Evolutionary conservation across 1,139 yeast genomes (phyloP).

Genomic region (Zhuliangozyma parablackwelliae): DNA sequence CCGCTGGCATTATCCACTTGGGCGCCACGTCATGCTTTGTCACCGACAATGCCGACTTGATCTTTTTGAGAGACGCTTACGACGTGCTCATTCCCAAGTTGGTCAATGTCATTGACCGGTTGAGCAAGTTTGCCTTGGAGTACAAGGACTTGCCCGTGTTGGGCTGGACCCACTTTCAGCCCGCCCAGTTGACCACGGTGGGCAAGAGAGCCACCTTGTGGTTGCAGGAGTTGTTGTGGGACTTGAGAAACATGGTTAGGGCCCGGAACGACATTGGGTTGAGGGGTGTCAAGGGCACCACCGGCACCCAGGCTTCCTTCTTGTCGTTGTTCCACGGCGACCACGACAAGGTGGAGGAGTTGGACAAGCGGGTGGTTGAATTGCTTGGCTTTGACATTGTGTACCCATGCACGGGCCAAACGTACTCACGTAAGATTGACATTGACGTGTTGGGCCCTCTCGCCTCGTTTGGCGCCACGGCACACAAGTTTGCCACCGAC

Average conservation of each 20-base stretch:
- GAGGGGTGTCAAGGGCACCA: slow-evolving; percentile 98
- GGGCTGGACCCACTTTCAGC: slow-evolving; percentile 99
- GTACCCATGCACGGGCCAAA: slow-evolving; percentile 97
- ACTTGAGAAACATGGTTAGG: slow-evolving; percentile 88
- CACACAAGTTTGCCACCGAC: slow-evolving; percentile 98
- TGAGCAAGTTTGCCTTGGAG: slow-evolving; percentile 80
- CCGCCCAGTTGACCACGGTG: slow-evolving; percentile 97
- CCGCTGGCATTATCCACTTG: slow-evolving; percentile 95
- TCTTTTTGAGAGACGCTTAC: slow-evolving; percentile 92
- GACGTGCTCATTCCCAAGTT: slow-evolving; percentile 90
- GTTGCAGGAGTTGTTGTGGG: slow-evolving; percentile 98
- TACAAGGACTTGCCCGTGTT: slow-evolving; percentile 94
- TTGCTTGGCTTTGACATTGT: slow-evolving; percentile 90
- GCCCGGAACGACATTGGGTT: slow-evolving; percentile 95
- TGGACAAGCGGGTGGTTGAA: slow-evolving; percentile 90
- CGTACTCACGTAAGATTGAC: slow-evolving; percentile 96
- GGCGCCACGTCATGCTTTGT: slow-evolving; percentile 99
- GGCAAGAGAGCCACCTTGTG: slow-evolving; percentile 98
- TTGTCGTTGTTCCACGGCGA: slow-evolving; percentile 92
- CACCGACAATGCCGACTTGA: slow-evolving; percentile 96
- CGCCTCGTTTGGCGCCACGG: slow-evolving; percentile 92
- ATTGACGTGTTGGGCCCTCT: slow-evolving; percentile 90
- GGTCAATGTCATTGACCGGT: slow-evolving; percentile 90
- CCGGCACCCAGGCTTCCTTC: slow-evolving; percentile 98
- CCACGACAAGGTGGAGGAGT: slow-evolving; percentile 89